Conservation (phyloP, 768 basidiomycete genomes). For the Tephrocybe sp. region DNA sequence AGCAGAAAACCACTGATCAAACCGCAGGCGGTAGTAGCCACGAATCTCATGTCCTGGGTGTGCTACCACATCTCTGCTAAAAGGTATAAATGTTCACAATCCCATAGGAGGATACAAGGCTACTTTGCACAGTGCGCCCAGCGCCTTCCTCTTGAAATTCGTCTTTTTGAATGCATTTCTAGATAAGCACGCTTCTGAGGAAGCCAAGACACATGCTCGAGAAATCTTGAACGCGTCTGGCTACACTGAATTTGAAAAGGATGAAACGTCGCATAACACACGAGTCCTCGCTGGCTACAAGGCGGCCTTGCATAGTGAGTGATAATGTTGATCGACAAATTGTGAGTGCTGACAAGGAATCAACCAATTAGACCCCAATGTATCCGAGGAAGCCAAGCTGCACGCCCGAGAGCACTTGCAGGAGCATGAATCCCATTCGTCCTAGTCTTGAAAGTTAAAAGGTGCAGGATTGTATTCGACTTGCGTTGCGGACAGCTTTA, state of each 20-base stretch:
- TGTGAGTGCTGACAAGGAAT: neutral
- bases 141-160: neutral
- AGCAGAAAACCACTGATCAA: neutral
- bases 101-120: slow-evolving; percentile 47
- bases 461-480: no score
- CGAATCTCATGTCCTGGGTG: slow-evolving; percentile 15
- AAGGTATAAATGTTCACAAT: neutral
- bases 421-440: slow-evolving; percentile 2
- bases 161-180: neutral
- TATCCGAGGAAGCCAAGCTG: slow-evolving; percentile 17
- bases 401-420: slow-evolving; percentile 13
- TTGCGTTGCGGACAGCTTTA: no score
- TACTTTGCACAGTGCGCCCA: slow-evolving; percentile 37
- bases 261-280: slow-evolving; percentile 36
- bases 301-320: slow-evolving; percentile 46
- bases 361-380: slow-evolving; percentile 11
- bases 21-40: neutral
- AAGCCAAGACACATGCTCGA: slow-evolving; percentile 52
- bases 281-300: slow-evolving; percentile 57
- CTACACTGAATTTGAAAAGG: slow-evolving; percentile 25
- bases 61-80: neutral
- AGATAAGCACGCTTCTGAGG: slow-evolving; percentile 43
- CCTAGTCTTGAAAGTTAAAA: no score
- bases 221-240: slow-evolving; percentile 50
- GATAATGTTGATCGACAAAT: no score